These are phyloP conservation scores for Chlorella variabilis DNA, from an alignment of 163 green algal species.

Conservation along the genomic window DNA sequence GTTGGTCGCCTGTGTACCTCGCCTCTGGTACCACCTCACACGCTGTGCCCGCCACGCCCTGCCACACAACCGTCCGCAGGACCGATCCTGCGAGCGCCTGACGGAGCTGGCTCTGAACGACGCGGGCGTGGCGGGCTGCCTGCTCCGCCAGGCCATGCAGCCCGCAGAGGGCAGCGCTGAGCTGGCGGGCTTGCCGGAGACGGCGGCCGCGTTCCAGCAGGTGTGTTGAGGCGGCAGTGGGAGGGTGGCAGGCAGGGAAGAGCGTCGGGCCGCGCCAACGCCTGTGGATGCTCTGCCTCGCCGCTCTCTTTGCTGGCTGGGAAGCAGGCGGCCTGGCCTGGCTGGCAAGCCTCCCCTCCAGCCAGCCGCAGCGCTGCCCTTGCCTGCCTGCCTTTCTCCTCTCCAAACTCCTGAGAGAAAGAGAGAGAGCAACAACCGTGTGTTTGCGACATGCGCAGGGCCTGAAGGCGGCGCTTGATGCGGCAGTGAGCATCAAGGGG, in stretches of 20 bases:
- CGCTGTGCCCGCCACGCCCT: neutral
- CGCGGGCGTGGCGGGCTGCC: conserved; percentile 33
- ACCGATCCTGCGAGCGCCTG: conserved; percentile 77
- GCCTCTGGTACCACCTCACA: too few species aligned
- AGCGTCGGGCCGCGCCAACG: neutral
- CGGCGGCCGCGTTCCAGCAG: conserved; percentile 56
- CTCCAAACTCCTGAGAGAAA: too few species aligned
- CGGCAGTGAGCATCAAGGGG: conserved; percentile 44
- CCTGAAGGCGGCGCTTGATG: conserved; percentile 36
- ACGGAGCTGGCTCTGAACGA: conserved; percentile 80
- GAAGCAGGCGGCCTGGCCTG: too few species aligned
- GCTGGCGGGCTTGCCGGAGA: neutral
- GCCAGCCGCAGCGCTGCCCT: too few species aligned
- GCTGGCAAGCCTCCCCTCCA: too few species aligned
- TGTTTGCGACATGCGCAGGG: too few species aligned
- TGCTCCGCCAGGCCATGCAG: conserved; percentile 49
- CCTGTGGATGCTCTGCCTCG: too few species aligned
- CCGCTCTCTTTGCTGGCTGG: too few species aligned
- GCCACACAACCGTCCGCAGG: conserved; percentile 38
- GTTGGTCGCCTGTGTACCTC: too few species aligned
- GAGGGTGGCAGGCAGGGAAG: neutral
- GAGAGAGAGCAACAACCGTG: too few species aligned
- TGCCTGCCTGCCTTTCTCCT: too few species aligned
- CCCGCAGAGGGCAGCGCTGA: neutral
- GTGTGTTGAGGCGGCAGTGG: conserved; percentile 9